These are phyloP conservation scores for Bremia lactucae DNA, from an alignment of 352 stramenopile species.

Conservation along the genomic window DNA sequence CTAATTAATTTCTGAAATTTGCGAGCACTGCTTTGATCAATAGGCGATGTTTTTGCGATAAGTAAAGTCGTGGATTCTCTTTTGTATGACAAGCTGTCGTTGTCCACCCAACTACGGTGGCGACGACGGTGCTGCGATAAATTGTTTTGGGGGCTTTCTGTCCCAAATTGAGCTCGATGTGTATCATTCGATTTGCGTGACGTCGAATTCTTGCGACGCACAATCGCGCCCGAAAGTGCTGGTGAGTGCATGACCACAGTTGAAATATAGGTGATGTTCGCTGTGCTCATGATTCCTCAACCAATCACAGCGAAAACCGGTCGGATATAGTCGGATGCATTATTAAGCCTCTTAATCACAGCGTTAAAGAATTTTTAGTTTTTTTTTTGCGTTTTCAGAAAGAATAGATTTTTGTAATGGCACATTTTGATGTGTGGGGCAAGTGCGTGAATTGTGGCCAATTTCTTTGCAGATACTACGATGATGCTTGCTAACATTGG, in stretches of 20 bases:
- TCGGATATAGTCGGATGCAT: too few species aligned
- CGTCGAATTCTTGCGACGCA: constrained; percentile 29
- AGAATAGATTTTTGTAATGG: too few species aligned
- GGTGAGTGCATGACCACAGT: constrained; percentile 60
- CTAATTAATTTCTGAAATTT: not conserved
- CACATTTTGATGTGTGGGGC: too few species aligned
- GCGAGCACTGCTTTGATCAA: not conserved
- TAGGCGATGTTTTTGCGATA: constrained; percentile 5
- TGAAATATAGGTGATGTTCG: too few species aligned
- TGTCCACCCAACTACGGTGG: constrained; percentile 29
- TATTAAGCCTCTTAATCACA: too few species aligned
- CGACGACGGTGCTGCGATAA: constrained; percentile 11
- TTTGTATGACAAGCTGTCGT: constrained; percentile 11
- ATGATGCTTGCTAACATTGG: too few species aligned
- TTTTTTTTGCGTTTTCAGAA: too few species aligned
- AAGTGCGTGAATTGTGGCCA: too few species aligned
- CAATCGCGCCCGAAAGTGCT: constrained; percentile 46
- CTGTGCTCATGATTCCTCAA: too few species aligned
- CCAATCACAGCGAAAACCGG: too few species aligned
- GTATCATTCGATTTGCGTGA: constrained; percentile 12
- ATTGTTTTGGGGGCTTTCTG: constrained; percentile 5
- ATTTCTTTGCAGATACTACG: too few species aligned
- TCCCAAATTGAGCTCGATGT: constrained; percentile 11
- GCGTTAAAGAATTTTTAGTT: too few species aligned
- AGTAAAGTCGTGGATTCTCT: constrained; percentile 26